Evolutionary conservation across 495 filamentous ascomycete genomes (phyloP).

Genomic region (Jackrogersella multiformis): DNA sequence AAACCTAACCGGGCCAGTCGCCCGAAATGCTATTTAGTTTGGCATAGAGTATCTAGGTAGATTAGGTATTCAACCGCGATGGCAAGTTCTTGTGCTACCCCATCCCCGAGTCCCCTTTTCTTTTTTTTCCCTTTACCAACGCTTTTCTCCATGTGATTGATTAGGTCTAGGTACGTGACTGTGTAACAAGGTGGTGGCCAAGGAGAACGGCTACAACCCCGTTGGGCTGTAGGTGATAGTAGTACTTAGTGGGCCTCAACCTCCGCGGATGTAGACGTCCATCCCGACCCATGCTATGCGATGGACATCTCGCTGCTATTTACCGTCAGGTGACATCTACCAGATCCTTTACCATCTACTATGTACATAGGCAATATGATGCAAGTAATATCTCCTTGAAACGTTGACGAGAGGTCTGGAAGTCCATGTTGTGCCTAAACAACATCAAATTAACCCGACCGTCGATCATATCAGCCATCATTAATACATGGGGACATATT

Average conservation of each 20-base stretch:
- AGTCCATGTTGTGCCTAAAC: conserved; percentile 37
- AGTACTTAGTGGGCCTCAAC: conserved; percentile 30
- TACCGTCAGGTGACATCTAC: conserved; percentile 44
- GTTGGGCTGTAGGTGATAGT: conserved; percentile 29
- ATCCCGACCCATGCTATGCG: conserved; percentile 45
- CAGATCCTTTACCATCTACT: conserved; percentile 37
- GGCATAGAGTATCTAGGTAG: too few relatives aligned
- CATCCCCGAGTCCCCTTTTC: not conserved
- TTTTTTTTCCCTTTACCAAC: not conserved
- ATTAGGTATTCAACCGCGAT: conserved; percentile 28
- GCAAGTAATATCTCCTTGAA: conserved; percentile 39
- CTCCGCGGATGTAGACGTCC: conserved; percentile 45
- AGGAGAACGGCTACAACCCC: conserved; percentile 27
- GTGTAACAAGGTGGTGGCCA: conserved; percentile 40
- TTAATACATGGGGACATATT: conserved; percentile 6
- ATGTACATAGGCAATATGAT: too few relatives aligned
- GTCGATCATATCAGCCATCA: conserved; percentile 34
- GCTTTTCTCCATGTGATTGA: conserved; percentile 29
- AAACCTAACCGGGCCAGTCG: conserved; percentile 31
- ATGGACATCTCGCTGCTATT: conserved; percentile 41
- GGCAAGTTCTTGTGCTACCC: conserved; percentile 25
- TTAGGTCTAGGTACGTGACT: conserved; percentile 22
- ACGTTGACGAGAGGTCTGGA: conserved; percentile 28
- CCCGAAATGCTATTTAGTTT: conserved; percentile 22
- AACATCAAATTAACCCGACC: conserved; percentile 36